Conservation (phyloP, 306 rosid genomes). For the Delonix regia region DNA sequence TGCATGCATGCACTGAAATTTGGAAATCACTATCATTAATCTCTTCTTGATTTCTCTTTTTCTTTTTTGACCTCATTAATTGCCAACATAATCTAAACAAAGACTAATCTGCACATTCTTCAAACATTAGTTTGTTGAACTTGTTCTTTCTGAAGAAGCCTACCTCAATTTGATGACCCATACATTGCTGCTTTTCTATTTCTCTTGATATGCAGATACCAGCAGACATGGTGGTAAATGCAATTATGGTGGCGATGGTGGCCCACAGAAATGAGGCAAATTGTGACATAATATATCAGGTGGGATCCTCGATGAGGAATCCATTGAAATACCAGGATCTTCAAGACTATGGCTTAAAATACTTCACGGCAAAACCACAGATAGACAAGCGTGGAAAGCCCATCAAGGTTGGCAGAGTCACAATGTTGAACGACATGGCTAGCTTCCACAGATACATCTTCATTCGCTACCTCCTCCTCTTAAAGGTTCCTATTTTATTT, state of each 20-base stretch:
- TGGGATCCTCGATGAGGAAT: slow-evolving; percentile 69
- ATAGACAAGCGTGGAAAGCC: slow-evolving; percentile 66
- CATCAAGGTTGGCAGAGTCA: slow-evolving; percentile 56
- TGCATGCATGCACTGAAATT: not conserved
- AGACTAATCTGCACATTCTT: too few species aligned
- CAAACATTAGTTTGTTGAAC: too few species aligned
- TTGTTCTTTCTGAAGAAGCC: too few species aligned
- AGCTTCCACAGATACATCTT: slow-evolving; percentile 72
- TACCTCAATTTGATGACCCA: too few species aligned
- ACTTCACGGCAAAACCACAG: slow-evolving; percentile 72
- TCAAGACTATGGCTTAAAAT: slow-evolving; percentile 49
- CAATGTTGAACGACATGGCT: slow-evolving; percentile 54
- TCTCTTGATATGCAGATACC: slow-evolving; percentile 56
- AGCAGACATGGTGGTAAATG: slow-evolving; percentile 84
- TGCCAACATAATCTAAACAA: too few species aligned
- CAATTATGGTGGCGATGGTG: slow-evolving; percentile 64
- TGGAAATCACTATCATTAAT: too few species aligned
- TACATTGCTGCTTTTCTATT: too few species aligned
- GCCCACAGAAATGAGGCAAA: slow-evolving; percentile 57
- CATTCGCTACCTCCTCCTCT: slow-evolving; percentile 62
- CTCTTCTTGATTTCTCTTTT: too few species aligned
- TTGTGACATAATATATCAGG: slow-evolving; percentile 53
- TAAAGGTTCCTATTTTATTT: slow-evolving; percentile 52
- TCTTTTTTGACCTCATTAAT: too few species aligned
- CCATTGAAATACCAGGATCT: slow-evolving; percentile 40